phyloP scores from a whole-genome alignment of 148 eudicot genomes.

The Rhododendron williamsianum region DNA sequence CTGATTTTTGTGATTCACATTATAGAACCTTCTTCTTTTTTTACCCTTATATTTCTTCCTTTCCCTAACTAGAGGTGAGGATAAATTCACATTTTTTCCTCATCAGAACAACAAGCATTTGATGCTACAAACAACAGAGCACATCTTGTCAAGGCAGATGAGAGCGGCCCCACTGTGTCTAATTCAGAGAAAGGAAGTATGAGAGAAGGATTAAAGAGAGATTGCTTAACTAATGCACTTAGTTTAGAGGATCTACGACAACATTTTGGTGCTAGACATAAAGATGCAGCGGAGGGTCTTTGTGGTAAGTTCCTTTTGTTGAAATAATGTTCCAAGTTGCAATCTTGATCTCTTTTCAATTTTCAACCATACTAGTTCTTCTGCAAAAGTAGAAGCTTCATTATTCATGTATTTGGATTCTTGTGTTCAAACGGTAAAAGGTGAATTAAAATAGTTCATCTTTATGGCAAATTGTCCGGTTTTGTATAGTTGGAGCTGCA shows the following conservation, averaged over 20 bases:
- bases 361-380: neutral
- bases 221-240: neutral
- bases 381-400: neutral
- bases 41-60: conserved; percentile 52
- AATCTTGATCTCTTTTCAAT: neutral
- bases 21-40: conserved; percentile 38
- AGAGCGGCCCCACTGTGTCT: neutral
- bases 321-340: neutral
- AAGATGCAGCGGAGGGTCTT: neutral
- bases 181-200: neutral
- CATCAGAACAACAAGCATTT: neutral
- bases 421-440: neutral
- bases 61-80: neutral
- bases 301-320: neutral
- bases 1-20: neutral
- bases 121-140: neutral
- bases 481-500: neutral
- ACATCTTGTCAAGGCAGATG: neutral
- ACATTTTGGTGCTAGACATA: neutral
- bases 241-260: neutral
- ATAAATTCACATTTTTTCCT: neutral
- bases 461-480: neutral
- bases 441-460: neutral
- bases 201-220: neutral
- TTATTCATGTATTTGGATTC: neutral